Conservation (phyloP, 2,329 filamentous ascomycete genomes). For the Fusarium oligoseptatum region DNA sequence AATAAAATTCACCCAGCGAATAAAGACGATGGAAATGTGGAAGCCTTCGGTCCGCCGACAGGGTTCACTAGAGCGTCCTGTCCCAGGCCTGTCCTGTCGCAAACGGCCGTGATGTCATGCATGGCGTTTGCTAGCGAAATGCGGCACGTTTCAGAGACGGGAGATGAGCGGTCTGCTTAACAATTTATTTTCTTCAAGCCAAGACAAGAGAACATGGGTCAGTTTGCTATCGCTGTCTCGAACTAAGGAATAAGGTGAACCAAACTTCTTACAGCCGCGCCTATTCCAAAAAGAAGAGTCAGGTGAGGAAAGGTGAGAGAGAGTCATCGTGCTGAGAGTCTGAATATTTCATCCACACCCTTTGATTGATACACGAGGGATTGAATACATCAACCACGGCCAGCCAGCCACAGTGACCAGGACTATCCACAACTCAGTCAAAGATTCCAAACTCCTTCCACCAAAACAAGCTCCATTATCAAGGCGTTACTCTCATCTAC, state of each 20-base stretch:
- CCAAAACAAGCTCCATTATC: not conserved
- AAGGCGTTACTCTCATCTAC: not conserved
- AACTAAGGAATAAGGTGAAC: not conserved
- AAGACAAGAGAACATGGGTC: not conserved
- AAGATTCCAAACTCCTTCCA: not conserved
- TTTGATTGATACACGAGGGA: not conserved
- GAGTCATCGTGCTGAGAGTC: not conserved
- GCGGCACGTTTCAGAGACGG: constrained; percentile 16
- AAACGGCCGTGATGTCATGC: constrained; percentile 27
- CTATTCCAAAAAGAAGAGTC: not conserved
- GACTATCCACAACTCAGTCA: not conserved
- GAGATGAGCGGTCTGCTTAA: constrained; percentile 40
- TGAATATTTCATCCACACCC: not conserved
- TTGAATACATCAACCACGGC: not conserved
- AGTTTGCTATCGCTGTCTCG: not conserved
- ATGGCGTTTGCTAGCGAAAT: constrained; percentile 7
- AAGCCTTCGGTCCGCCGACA: constrained; percentile 1
- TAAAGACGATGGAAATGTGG: not conserved
- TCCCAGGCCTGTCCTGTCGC: not conserved
- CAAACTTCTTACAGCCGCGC: not conserved
- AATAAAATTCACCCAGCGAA: not conserved
- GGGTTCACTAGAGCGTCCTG: not conserved
- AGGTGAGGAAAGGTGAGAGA: not conserved
- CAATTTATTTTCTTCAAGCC: constrained; percentile 30
- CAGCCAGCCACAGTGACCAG: not conserved